phyloP scores from a whole-genome alignment of 2,329 filamentous ascomycete species.

The Lasiodiplodia gonubiensis region DNA sequence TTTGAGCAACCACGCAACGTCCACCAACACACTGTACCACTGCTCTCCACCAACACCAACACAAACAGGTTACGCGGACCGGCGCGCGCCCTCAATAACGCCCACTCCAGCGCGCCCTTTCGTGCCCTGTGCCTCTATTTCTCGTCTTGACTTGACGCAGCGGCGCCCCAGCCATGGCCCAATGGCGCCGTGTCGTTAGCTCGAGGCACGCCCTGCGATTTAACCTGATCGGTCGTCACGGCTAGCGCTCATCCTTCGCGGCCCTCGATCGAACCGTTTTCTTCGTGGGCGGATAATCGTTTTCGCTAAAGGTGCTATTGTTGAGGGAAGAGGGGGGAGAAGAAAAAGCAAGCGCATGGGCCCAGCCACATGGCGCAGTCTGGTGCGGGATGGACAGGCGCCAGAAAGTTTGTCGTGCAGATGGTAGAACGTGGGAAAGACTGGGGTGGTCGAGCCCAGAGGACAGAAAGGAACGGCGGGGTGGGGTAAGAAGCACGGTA shows the following conservation, averaged over 20 bases:
- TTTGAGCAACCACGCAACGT: not conserved
- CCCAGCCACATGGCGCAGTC: not conserved
- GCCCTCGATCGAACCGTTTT: not conserved
- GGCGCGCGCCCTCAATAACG: not conserved
- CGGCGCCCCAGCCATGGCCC: not conserved
- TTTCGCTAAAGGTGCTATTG: not conserved
- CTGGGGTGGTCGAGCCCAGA: not conserved
- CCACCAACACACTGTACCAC: not conserved
- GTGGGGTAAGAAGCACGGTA: not conserved
- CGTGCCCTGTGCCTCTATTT: not conserved
- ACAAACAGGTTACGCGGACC: not conserved
- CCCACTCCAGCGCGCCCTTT: not conserved
- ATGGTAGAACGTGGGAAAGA: constrained; percentile 10
- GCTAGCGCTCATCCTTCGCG: not conserved
- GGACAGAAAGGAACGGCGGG: not conserved
- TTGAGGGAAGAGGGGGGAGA: not conserved
- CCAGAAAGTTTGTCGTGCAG: constrained; percentile 5
- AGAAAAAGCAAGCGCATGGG: not conserved
- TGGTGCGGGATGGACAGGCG: constrained; percentile 16
- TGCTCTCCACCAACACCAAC: not conserved
- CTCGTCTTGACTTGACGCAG: not conserved
- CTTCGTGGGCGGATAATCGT: not conserved
- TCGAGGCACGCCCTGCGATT: not conserved
- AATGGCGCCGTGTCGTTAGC: not conserved
- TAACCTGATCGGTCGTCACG: not conserved